Conservation (phyloP, 768 basidiomycete genomes). For the Xerocomellus dryophilus region DNA sequence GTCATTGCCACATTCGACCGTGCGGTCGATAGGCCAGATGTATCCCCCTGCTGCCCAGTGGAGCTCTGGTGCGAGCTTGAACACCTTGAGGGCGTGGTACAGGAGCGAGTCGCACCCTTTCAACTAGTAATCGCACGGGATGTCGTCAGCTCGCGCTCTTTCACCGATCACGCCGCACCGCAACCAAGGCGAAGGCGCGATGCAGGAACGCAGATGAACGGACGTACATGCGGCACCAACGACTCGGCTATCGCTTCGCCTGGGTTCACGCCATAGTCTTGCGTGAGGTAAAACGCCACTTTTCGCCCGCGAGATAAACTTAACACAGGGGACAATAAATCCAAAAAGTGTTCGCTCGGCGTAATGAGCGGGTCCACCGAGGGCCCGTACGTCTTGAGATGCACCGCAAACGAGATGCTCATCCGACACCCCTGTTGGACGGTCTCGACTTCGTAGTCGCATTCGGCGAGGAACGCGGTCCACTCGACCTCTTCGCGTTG, state of each 20-base stretch:
- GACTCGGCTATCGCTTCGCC: constrained; percentile 66
- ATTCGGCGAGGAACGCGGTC: constrained; percentile 72
- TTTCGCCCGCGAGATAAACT: constrained; percentile 69
- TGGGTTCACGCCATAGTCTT: constrained; percentile 70
- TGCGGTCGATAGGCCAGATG: constrained; percentile 72
- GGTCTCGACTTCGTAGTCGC: constrained; percentile 69
- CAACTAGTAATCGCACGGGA: constrained; percentile 42
- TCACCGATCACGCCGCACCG: constrained; percentile 10
- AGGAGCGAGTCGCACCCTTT: constrained; percentile 75
- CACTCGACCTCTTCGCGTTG: constrained; percentile 71
- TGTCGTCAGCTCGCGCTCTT: constrained; percentile 14
- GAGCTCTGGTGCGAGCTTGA: constrained; percentile 70
- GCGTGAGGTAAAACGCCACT: constrained; percentile 68
- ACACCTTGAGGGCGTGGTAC: constrained; percentile 73
- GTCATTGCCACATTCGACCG: constrained; percentile 60
- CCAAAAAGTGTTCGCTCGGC: constrained; percentile 73
- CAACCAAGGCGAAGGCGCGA: constrained; percentile 8
- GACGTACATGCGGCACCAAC: constrained; percentile 64
- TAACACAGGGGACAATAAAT: constrained; percentile 66
- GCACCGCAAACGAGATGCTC: constrained; percentile 68
- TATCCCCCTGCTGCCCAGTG: constrained; percentile 83
- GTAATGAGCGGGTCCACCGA: constrained; percentile 62
- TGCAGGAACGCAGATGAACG: constrained; percentile 5
- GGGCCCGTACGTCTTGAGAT: constrained; percentile 64
- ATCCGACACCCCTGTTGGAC: constrained; percentile 70